Conservation (phyloP, 495 filamentous ascomycete genomes). For the Jackrogersella minutella region DNA sequence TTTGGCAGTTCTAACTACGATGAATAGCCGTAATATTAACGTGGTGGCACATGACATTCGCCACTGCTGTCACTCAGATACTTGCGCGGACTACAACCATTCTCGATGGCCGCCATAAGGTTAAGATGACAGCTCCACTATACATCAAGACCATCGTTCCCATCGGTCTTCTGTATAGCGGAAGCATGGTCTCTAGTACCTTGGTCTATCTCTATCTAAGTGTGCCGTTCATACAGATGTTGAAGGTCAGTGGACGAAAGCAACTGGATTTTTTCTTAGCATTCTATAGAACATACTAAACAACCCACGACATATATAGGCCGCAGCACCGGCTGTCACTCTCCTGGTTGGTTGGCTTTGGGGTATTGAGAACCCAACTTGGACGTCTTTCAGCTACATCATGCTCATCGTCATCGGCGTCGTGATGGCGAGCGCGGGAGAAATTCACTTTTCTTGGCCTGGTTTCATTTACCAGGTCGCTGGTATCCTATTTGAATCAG, state of each 20-base stretch:
- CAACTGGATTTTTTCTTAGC: not conserved
- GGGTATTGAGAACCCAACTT: conserved; percentile 66
- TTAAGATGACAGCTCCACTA: conserved; percentile 72
- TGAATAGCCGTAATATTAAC: conserved; percentile 65
- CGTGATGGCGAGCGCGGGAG: conserved; percentile 74
- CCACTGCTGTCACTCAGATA: conserved; percentile 76
- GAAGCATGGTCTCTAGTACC: conserved; percentile 76
- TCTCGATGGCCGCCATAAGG: conserved; percentile 71
- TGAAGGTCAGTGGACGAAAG: conserved; percentile 64
- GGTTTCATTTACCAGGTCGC: conserved; percentile 76
- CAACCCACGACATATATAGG: conserved; percentile 47
- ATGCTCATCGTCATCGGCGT: conserved; percentile 78
- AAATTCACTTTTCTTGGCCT: conserved; percentile 73
- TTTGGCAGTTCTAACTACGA: conserved; percentile 11
- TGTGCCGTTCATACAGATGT: conserved; percentile 84
- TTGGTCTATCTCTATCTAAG: conserved; percentile 77
- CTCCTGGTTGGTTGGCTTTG: conserved; percentile 72
- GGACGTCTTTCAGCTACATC: conserved; percentile 70
- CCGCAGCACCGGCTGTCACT: conserved; percentile 72
- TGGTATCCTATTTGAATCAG: conserved; percentile 76
- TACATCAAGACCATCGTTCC: conserved; percentile 78
- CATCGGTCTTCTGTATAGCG: conserved; percentile 76
- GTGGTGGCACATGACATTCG: conserved; percentile 80
- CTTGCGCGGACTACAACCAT: conserved; percentile 71
- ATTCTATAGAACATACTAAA: not conserved